These are phyloP conservation scores for Ceratobasidium sp. DNA, from an alignment of 1,284 basidiomycete species.

Conservation along the genomic window DNA sequence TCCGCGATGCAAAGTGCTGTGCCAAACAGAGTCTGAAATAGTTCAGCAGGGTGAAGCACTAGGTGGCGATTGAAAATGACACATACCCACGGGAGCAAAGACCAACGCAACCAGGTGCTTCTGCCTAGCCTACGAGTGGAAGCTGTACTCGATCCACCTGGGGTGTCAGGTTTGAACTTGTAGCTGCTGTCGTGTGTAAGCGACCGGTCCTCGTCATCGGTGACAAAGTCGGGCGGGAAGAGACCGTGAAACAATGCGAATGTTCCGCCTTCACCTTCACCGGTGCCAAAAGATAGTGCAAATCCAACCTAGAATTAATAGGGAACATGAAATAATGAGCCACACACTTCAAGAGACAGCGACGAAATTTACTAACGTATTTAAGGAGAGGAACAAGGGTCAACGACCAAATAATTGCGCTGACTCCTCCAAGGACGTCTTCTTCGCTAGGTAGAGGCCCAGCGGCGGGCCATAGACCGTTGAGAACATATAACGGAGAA, in stretches of 20 bases:
- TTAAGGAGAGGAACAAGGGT: constrained; percentile 70
- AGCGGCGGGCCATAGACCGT: constrained; percentile 67
- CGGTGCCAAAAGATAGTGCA: constrained; percentile 67
- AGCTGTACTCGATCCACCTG: constrained; percentile 10
- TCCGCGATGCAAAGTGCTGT: constrained; percentile 50
- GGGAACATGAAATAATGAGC: constrained; percentile 13
- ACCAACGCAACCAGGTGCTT: constrained; percentile 56
- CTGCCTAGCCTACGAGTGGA: neutral
- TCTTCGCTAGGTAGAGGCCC: constrained; percentile 63
- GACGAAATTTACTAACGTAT: constrained; percentile 62
- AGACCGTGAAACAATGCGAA: constrained; percentile 72
- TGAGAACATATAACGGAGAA: constrained; percentile 76
- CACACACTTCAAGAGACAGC: neutral
- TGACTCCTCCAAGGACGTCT: constrained; percentile 69
- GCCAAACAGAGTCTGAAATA: constrained; percentile 53
- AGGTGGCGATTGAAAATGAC: constrained; percentile 18
- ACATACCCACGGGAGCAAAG: constrained; percentile 65
- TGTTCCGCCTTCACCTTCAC: constrained; percentile 71
- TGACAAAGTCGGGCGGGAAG: constrained; percentile 62
- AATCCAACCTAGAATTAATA: constrained; percentile 60
- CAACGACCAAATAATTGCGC: constrained; percentile 71
- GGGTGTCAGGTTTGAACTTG: constrained; percentile 21
- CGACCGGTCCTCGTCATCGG: constrained; percentile 63
- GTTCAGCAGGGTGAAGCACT: constrained; percentile 21
- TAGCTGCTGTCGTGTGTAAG: constrained; percentile 61